A percentile compares a stretch with the other conserved stretches of the same genome.
These are phyloP conservation scores for Symbiotaphrina buchneri DNA, from an alignment of 495 filamentous ascomycete species.

Conservation along the genomic window DNA sequence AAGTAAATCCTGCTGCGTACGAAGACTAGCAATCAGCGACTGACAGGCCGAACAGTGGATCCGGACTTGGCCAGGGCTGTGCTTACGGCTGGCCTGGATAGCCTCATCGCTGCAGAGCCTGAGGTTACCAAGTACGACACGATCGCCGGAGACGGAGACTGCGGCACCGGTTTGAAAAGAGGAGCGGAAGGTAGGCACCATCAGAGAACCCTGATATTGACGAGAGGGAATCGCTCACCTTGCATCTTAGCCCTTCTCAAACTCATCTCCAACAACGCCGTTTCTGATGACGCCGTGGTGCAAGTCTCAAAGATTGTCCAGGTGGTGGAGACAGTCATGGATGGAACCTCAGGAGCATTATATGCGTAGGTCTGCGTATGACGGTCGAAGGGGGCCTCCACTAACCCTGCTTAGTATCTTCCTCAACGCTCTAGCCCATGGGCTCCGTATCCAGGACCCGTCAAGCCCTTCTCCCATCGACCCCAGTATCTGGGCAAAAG, in stretches of 20 bases:
- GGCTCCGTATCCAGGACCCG: slow-evolving; percentile 34
- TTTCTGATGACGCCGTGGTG: slow-evolving; percentile 38
- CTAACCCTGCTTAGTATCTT: slow-evolving; percentile 36
- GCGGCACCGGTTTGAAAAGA: slow-evolving; percentile 71
- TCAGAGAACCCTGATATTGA: too few relatives aligned
- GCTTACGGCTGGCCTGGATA: slow-evolving; percentile 42
- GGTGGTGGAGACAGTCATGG: slow-evolving; percentile 78
- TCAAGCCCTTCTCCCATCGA: slow-evolving; percentile 22
- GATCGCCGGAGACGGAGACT: slow-evolving; percentile 88
- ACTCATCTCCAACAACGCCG: not conserved
- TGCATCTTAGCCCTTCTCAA: slow-evolving; percentile 1
- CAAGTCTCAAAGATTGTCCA: slow-evolving; percentile 56
- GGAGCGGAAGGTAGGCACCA: slow-evolving; percentile 70
- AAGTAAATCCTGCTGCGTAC: too few relatives aligned
- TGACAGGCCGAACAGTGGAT: slow-evolving; percentile 41
- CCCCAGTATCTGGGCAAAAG: slow-evolving; percentile 45
- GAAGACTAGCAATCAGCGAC: too few relatives aligned
- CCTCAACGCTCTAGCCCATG: slow-evolving; percentile 67
- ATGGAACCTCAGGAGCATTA: slow-evolving; percentile 84
- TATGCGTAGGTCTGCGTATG: slow-evolving; percentile 29
- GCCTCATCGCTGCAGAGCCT: slow-evolving; percentile 54
- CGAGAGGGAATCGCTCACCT: too few relatives aligned
- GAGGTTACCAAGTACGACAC: slow-evolving; percentile 80
- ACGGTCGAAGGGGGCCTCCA: not conserved
- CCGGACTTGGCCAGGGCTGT: slow-evolving; percentile 27